Evolutionary conservation across 2,329 filamentous ascomycete genomes (phyloP), one percentile per base, ranked within the genome.

Genomic region (Ceratocystis harringtonii): DNA sequence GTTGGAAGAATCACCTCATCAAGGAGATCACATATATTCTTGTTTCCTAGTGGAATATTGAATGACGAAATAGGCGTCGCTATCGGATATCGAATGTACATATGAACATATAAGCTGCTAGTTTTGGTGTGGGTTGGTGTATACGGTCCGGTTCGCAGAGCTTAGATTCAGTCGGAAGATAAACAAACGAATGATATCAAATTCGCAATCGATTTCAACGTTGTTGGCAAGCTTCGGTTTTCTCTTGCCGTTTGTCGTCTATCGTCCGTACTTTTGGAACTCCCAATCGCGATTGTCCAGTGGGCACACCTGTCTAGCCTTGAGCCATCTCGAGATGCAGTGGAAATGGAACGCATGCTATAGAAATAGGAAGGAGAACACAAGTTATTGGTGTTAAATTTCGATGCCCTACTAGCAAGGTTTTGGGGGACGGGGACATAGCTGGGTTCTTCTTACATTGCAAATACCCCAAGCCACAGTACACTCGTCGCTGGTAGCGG

Each of bases 311-410:
- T 97, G 94, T 74, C 94, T 87, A n/a, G 94, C 96, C 82, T 99
- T 99, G 67, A 99, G 81, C 94, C 94, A 99, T 77, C 94, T 85
- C 12, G 94, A 97, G 74, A 99, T 99, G 80, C 94, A 99, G 79
- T 99, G 94, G 79, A 99, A 99, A 77, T 99, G 94, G 81, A 99
- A 99, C 36, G 94, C 94, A 74, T 99, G 94, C 94, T 99, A 41
- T 44, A 22, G 10, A 41, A 41, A 41, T 10, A 41, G 10, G 36
- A 41, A 41, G 57, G 28, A 58, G 28, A 32, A 36, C 15, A 36
- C 10, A 41, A 12, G 10, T 41, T 41, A 10, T 41, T 41, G 3
- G 36, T 41, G 12, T 41, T 15, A 41, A 41, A 41, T 41, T 41
- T 41, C 3, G 3, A 15, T 58, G 17, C 48, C 48, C 7, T n/a